Base-by-base conservation (phyloP, 305 asterid species). In the Solanum hybrid region DNA sequence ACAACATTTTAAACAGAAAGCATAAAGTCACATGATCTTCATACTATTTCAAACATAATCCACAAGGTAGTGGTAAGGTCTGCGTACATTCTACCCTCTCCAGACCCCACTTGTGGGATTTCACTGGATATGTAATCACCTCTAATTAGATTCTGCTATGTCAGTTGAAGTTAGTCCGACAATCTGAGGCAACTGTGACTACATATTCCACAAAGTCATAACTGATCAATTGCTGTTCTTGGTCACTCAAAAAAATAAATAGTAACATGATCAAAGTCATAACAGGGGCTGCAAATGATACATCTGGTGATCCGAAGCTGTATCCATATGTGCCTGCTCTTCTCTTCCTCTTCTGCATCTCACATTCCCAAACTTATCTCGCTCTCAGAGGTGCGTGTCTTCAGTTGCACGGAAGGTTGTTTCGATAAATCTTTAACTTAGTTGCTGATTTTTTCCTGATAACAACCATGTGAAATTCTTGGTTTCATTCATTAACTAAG, bases 401-500 rank as follows among this genome's bases (percentile, higher is more conserved):
- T 51, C 75, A 51, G 31, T 84, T 19, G 75, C 75, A 19, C 11
- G 42, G 87, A 36, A 84, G 87, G 75, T 84, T 51, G 75, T 84
- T 84, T 19, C 27, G 2, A 51, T 10, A 14, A 42, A 84, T 17
- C 69, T 12, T 4, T 37, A 11, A n/a, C 64, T 14, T 17, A 26
- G 13, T 5, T 24, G 69, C 76, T 84, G n/a, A 31, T 84, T 10
- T 51, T 27, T 29, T 6, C 29, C 40, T 27, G 12, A 7, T 13
- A 10, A 51, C 15, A 84, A 19, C 72, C 72, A 29, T 56, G 88
- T 85, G 76, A 34, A 45, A 29, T 87, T 87, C 26, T 75, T 40
- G 42, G 12, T 9, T 32, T 81, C 36, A 71, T 60, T 82, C 51
- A 71, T 82, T 81, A 85, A 69, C 91, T 92, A 90, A 89, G 94